Percentiles rank a stretch among this genome's conserved stretches.
Evolutionary conservation across 345 rosid species (phyloP).

Genomic region (Eucalyptus sp.): DNA sequence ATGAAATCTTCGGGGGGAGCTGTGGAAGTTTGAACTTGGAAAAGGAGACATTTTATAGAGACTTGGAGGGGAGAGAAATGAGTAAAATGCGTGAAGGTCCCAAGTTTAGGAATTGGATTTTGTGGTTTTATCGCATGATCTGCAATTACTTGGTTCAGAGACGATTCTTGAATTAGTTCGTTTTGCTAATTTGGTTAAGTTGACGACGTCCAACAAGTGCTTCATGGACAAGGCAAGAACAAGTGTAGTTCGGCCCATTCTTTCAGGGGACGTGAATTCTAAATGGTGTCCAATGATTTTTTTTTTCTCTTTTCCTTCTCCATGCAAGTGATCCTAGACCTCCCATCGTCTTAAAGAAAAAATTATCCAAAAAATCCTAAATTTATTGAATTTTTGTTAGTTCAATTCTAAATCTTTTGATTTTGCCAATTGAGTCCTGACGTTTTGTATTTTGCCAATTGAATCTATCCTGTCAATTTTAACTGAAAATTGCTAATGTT

Average conservation of each 20-base stretch:
- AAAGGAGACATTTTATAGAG: background rate
- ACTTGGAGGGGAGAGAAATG: background rate
- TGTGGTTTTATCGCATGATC: background rate
- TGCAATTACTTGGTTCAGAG: background rate
- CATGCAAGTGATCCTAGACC: background rate
- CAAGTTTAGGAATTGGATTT: background rate
- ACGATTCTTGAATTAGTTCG: background rate
- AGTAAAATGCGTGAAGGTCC: background rate
- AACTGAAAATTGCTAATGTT: accelerated
- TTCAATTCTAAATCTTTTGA: too few relatives aligned
- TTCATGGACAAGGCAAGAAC: background rate
- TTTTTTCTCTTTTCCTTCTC: background rate
- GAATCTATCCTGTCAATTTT: accelerated
- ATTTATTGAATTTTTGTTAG: accelerated
- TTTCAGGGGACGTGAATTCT: background rate
- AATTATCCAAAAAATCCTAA: too few relatives aligned
- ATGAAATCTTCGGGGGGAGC: background rate
- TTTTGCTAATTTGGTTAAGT: background rate
- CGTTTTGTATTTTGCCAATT: too few relatives aligned
- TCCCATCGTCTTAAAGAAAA: background rate
- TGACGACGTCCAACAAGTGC: background rate
- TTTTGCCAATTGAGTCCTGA: background rate
- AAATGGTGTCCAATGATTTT: background rate
- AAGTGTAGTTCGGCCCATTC: background rate
- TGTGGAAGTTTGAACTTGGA: background rate